Conservation (phyloP, 352 stramenopile species). For the Phytopythium helicoides region DNA sequence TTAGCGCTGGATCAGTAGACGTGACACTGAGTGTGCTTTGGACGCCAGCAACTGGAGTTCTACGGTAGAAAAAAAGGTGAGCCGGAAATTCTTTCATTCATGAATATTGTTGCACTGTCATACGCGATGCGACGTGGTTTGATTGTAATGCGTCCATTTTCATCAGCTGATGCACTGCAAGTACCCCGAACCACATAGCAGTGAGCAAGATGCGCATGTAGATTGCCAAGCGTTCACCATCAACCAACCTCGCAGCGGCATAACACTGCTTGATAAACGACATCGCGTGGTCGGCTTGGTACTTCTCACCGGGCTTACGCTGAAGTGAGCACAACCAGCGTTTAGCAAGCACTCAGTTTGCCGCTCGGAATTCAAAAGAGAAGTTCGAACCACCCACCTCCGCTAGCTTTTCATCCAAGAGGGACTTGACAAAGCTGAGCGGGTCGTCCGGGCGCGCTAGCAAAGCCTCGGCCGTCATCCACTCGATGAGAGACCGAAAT, state of each 20-base stretch:
- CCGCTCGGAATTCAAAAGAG: background rate
- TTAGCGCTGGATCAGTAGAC: constrained; percentile 35
- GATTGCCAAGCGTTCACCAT: no score
- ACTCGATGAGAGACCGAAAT: constrained; percentile 91
- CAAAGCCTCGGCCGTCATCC: constrained; percentile 87
- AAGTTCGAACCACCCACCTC: constrained; percentile 32
- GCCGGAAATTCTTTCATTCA: background rate
- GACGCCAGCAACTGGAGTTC: background rate
- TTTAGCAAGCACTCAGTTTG: background rate
- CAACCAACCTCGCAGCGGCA: constrained; percentile 60
- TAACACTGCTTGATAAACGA: constrained; percentile 89
- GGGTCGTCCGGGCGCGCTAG: constrained; percentile 84
- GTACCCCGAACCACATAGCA: no score
- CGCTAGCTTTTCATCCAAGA: constrained; percentile 82
- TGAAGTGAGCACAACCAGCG: constrained; percentile 4
- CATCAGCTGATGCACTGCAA: constrained; percentile 68
- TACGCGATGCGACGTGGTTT: constrained; percentile 67
- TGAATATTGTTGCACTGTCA: background rate
- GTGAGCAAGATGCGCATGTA: constrained; percentile 1
- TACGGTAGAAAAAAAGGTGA: background rate
- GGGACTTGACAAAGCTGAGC: constrained; percentile 72
- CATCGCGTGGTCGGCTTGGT: constrained; percentile 75
- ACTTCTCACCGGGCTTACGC: constrained; percentile 58
- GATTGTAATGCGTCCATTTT: constrained; percentile 78
- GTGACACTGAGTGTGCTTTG: background rate